Evolutionary conservation across 805 yeast genomes (phyloP), one percentile per base, ranked within the genome.

Genomic region (Candida anglica): DNA sequence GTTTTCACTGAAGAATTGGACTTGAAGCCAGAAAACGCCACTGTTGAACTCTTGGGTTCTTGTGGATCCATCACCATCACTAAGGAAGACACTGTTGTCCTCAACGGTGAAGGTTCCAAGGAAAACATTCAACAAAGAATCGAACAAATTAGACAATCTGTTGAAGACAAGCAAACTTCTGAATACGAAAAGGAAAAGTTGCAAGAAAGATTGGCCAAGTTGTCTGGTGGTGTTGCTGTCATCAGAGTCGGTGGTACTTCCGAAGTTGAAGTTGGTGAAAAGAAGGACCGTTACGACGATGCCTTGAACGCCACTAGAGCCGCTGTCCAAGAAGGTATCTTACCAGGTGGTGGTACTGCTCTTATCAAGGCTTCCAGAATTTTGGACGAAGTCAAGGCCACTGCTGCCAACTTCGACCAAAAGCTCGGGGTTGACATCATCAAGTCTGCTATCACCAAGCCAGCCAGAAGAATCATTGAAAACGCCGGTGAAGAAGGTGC

Each of bases 331-430:
- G 96, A 87, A 68, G 98, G 98, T 69, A 88, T 93, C 58, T 76
- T 93, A 48, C 98, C 98, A 58, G 98, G 98, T 71, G 98, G 98
- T 63, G 98, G 98, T 69, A 87, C 97, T 47, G 98, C 98, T 38
- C 75, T 93, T 57, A 75, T 87, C 55, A 93, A 93, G 77, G 97
- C 98, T 33, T 77, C 94, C 34, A 73, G 78, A 50, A 63, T 80
- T 42, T 75, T 93, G 53, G 87, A 79, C 44, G 70, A 62, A 15
- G 79, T 86, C 43, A 72, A 79, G 62, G 76, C 85, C 42, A 83
- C 73, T 22, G 69, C 70, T 30, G 58, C 43, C 19, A 93, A 93
- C 79, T 93, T 93, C 56, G 98, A 93, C 71, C 96, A 89, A 69
- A 86, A 85, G 68, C 77, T 91, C 46, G 98, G 98, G 68, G 94